Evolutionary conservation across 768 basidiomycete genomes (phyloP).

Genomic region (Leccinum ochraceum): DNA sequence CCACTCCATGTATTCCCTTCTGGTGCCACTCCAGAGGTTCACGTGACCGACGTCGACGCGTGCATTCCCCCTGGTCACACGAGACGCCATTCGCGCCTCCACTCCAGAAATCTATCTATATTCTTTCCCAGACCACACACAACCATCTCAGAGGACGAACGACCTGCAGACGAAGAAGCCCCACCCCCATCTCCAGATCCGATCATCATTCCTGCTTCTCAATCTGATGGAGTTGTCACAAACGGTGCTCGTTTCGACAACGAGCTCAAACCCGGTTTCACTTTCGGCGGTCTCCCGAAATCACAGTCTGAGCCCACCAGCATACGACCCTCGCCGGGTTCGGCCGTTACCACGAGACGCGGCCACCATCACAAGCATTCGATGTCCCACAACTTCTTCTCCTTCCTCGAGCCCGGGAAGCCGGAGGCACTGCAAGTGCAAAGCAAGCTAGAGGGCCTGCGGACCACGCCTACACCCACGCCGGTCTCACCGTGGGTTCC

Average conservation of each 20-base stretch:
- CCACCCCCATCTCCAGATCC: constrained; percentile 48
- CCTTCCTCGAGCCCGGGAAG: constrained; percentile 81
- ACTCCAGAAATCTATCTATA: constrained; percentile 89
- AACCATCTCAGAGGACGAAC: constrained; percentile 69
- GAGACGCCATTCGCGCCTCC: constrained; percentile 68
- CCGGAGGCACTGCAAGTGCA: constrained; percentile 4
- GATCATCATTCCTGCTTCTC: constrained; percentile 43
- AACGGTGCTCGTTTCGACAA: constrained; percentile 32
- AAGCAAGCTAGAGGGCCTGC: constrained; percentile 39
- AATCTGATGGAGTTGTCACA: constrained; percentile 29
- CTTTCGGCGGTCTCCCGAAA: constrained; percentile 52
- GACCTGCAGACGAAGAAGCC: constrained; percentile 46
- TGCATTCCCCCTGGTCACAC: constrained; percentile 28
- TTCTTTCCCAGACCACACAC: constrained; percentile 79
- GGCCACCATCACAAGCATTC: constrained; percentile 95
- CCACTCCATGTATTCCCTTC: constrained; percentile 29
- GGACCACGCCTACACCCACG: constrained; percentile 58
- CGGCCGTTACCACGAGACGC: constrained; percentile 37
- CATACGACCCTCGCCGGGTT: constrained; percentile 13
- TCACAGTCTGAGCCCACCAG: constrained; percentile 22
- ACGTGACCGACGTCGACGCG: constrained; percentile 15
- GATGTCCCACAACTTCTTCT: constrained; percentile 92
- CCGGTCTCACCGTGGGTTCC: constrained; percentile 73
- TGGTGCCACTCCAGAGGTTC: constrained; percentile 19
- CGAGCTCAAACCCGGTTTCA: constrained; percentile 57